Conservation (phyloP, 495 filamentous ascomycete species). For the Aspergillus ostianus region DNA sequence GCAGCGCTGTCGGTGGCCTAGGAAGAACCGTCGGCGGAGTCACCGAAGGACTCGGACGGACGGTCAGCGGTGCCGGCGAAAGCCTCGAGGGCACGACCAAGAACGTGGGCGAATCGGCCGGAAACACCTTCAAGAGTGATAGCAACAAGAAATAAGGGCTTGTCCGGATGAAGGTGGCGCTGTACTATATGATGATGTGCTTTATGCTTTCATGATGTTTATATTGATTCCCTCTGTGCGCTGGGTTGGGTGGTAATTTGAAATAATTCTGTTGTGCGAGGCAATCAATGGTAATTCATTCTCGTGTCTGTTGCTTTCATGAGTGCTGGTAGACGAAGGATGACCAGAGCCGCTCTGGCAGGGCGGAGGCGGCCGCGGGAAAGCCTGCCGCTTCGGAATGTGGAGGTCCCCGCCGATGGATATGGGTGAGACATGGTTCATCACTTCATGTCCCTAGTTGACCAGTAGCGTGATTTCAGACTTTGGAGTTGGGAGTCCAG, state of each 20-base stretch:
- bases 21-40: conserved; percentile 36
- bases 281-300: background rate
- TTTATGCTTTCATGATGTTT: background rate
- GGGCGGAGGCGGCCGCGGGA: too few species aligned
- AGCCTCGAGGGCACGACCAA: conserved; percentile 37
- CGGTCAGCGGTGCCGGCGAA: conserved; percentile 31
- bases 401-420: background rate
- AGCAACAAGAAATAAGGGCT: conserved; percentile 4
- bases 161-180: background rate
- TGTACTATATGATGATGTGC: background rate
- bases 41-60: conserved; percentile 33
- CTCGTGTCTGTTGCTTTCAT: background rate
- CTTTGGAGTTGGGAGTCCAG: too few species aligned
- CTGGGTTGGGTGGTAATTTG: background rate
- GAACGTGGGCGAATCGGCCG: conserved; percentile 17
- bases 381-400: background rate
- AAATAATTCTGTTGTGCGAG: background rate
- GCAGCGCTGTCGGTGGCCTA: conserved; percentile 31
- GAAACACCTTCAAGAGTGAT: conserved; percentile 11
- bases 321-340: background rate
- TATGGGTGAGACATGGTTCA: too few species aligned
- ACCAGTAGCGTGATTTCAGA: too few species aligned
- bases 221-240: conserved; percentile 4
- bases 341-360: background rate
- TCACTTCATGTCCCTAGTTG: too few species aligned